Evolutionary conservation across 2,329 filamentous ascomycete species (phyloP).

Genomic region (Phymatotrichopsis omnivora): DNA sequence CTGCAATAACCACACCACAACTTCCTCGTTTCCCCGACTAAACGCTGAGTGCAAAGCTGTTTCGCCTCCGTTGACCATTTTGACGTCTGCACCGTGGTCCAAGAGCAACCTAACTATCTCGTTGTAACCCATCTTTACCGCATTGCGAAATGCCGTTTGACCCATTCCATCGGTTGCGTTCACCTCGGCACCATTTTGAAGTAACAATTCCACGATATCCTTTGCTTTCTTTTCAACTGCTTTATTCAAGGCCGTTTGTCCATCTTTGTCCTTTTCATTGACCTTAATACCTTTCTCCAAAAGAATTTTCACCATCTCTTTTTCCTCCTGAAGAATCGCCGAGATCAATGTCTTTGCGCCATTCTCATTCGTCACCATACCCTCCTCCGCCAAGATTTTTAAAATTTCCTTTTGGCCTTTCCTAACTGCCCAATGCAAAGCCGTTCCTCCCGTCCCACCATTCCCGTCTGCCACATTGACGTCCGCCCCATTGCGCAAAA

Average conservation of each 20-base stretch:
- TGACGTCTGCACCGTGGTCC: constrained; percentile 13
- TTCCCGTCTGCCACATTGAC: constrained; percentile 11
- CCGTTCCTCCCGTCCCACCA: constrained; percentile 13
- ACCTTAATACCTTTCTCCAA: too few relatives aligned
- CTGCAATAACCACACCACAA: constrained; percentile 13
- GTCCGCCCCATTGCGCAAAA: constrained; percentile 14
- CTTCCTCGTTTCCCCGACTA: constrained; percentile 12
- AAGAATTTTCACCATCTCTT: too few relatives aligned
- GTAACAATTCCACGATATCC: constrained; percentile 6
- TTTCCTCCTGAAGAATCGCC: too few relatives aligned
- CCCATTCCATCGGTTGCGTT: constrained; percentile 12
- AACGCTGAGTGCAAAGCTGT: constrained; percentile 21
- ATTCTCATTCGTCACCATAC: too few relatives aligned
- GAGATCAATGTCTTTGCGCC: too few relatives aligned
- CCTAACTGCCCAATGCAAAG: constrained; percentile 17
- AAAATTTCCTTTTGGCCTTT: too few relatives aligned
- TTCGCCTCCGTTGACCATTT: constrained; percentile 11
- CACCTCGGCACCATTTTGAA: constrained; percentile 16
- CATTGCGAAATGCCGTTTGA: constrained; percentile 18
- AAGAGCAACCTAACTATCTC: constrained; percentile 10
- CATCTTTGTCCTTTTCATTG: too few relatives aligned
- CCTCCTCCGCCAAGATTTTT: too few relatives aligned
- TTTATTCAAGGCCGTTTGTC: too few relatives aligned
- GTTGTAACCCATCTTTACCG: constrained; percentile 7
- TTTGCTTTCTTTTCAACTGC: too few relatives aligned